Evolutionary conservation across 306 rosid species (phyloP).

Genomic region (Cucumis hystrix): DNA sequence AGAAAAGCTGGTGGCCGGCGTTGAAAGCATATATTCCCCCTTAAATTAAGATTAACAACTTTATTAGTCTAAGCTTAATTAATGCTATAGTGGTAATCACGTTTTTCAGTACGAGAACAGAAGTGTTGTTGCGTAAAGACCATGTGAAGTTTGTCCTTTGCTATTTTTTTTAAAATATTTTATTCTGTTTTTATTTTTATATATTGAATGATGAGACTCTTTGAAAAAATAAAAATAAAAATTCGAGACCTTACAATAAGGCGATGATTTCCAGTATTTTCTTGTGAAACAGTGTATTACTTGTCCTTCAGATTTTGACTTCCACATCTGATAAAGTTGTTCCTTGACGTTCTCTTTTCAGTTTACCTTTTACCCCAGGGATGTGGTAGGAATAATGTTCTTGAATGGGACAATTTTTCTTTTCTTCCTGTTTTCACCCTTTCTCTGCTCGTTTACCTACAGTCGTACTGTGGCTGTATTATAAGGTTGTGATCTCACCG

Average conservation of each 20-base stretch:
- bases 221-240: background rate
- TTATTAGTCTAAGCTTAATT: background rate
- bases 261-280: background rate
- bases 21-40: conserved; percentile 16
- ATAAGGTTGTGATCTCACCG: too few relatives aligned
- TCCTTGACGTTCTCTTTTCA: background rate
- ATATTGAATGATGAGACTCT: background rate
- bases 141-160: background rate
- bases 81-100: background rate
- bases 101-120: background rate
- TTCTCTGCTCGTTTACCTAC: too few relatives aligned
- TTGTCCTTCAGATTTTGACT: background rate
- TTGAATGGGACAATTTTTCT: background rate
- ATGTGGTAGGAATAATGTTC: background rate
- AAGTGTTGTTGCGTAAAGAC: background rate
- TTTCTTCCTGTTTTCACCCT: too few relatives aligned
- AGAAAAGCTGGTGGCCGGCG: conserved; percentile 60
- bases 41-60: background rate
- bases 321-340: background rate
- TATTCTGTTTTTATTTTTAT: background rate
- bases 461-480: too few relatives aligned
- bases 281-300: background rate
- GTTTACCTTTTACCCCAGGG: background rate
- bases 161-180: background rate
- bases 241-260: background rate